These are phyloP conservation scores for Camillea tinctor DNA, from an alignment of 2,329 filamentous ascomycete genomes.

Conservation along the genomic window DNA sequence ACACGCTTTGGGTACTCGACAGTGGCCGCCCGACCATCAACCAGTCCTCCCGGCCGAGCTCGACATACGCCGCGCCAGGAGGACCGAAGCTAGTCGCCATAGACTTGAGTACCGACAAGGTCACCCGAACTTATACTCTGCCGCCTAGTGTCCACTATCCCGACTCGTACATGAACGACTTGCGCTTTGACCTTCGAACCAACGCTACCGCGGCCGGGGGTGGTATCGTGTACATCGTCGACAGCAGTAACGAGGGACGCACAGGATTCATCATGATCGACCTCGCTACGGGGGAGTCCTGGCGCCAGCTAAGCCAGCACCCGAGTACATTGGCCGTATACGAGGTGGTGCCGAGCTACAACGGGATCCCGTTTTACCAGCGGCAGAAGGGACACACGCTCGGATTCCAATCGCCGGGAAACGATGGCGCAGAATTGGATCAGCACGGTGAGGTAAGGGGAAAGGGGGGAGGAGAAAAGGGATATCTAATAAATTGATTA, in stretches of 20 bases:
- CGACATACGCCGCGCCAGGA: constrained; percentile 44
- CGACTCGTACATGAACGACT: constrained; percentile 46
- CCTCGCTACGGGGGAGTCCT: constrained; percentile 39
- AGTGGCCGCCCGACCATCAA: constrained; percentile 44
- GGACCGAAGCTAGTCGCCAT: constrained; percentile 45
- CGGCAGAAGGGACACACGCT: constrained; percentile 21
- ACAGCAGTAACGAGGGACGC: constrained; percentile 44
- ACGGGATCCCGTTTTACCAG: constrained; percentile 34
- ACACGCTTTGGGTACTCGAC: constrained; percentile 46
- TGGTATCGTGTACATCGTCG: constrained; percentile 45
- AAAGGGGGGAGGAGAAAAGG: no score
- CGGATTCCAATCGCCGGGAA: constrained; percentile 31
- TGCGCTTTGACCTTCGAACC: constrained; percentile 45
- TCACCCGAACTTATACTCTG: constrained; percentile 41
- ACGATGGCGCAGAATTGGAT: constrained; percentile 32
- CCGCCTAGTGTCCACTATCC: constrained; percentile 42
- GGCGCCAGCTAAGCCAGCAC: constrained; percentile 37
- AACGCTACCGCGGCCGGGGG: constrained; percentile 37
- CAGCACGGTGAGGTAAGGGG: constrained; percentile 25
- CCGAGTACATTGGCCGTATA: constrained; percentile 26
- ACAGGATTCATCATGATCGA: constrained; percentile 46
- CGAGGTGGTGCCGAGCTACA: constrained; percentile 34
- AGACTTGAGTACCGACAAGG: constrained; percentile 36
- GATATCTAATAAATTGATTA: no score
- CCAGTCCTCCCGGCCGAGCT: constrained; percentile 35